phyloP scores from a whole-genome alignment of 441 rosid genomes.

The Brassica balearica region DNA sequence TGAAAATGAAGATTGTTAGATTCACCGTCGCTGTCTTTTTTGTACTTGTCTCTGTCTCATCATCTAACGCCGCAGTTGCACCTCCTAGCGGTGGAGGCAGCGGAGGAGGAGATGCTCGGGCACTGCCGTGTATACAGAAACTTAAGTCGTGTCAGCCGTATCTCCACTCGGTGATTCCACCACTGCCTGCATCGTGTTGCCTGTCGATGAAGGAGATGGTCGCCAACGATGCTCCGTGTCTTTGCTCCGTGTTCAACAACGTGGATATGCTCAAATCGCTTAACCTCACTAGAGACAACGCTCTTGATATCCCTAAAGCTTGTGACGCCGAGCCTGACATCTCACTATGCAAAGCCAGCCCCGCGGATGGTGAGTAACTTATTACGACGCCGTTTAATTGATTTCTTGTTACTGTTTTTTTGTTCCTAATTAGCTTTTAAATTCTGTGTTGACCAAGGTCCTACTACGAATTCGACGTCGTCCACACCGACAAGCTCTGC shows the following conservation, averaged over 20 bases:
- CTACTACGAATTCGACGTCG: neutral
- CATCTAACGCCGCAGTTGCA: conserved; percentile 55
- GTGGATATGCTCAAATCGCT: conserved; percentile 47
- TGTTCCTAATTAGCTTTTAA: neutral
- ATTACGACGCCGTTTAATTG: neutral
- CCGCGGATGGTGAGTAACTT: neutral
- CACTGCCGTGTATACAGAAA: conserved; percentile 49
- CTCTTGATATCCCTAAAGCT: conserved; percentile 53
- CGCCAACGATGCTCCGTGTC: conserved; percentile 46
- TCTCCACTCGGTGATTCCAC: conserved; percentile 31
- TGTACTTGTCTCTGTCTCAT: conserved; percentile 1
- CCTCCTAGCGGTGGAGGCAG: conserved; percentile 19
- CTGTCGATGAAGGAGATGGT: conserved; percentile 49
- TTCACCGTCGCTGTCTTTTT: conserved; percentile 23
- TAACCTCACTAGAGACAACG: conserved; percentile 52
- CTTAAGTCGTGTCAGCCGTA: conserved; percentile 60
- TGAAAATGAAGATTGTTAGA: conserved; percentile 22
- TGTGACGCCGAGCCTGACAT: conserved; percentile 50
- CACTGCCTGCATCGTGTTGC: conserved; percentile 57
- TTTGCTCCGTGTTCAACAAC: conserved; percentile 52
- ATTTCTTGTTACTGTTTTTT: neutral
- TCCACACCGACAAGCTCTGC: neutral
- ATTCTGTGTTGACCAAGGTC: neutral
- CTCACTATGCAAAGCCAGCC: neutral
- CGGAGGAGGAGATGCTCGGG: conserved; percentile 34